A percentile compares a stretch with the other conserved stretches of the same genome.
These are phyloP conservation scores for Sporothrix phasma DNA, from an alignment of 2,329 filamentous ascomycete species.

Conservation along the genomic window DNA sequence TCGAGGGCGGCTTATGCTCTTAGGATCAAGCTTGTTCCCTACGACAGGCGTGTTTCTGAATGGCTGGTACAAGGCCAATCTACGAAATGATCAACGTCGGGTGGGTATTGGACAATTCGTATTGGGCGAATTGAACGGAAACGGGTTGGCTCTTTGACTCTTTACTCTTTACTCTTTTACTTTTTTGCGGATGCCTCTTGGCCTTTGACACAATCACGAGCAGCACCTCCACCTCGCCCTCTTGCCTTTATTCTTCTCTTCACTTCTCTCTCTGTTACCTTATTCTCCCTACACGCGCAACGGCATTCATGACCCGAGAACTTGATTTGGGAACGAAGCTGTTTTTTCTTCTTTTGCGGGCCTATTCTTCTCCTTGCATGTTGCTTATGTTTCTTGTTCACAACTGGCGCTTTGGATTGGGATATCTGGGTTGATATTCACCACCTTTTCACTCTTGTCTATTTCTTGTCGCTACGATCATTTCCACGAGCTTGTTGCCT, in stretches of 20 bases:
- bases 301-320: neutral
- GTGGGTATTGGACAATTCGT: neutral
- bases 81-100: neutral
- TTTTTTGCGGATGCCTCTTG: neutral
- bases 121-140: neutral
- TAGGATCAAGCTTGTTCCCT: no score
- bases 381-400: neutral
- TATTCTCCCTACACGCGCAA: conserved; percentile 1
- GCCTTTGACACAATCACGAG: neutral
- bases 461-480: neutral
- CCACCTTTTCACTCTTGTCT: neutral
- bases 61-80: no score
- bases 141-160: no score
- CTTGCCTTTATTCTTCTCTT: neutral
- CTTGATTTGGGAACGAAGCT: neutral
- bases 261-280: neutral
- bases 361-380: neutral
- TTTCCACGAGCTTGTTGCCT: neutral
- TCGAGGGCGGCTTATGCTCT: no score
- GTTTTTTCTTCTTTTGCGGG: neutral
- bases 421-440: neutral
- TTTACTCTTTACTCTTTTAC: no score
- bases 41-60: no score
- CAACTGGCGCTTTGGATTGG: neutral
- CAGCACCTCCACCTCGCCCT: neutral